phyloP scores from a whole-genome alignment of 805 yeast genomes.

The Hanseniaspora thailandica region DNA sequence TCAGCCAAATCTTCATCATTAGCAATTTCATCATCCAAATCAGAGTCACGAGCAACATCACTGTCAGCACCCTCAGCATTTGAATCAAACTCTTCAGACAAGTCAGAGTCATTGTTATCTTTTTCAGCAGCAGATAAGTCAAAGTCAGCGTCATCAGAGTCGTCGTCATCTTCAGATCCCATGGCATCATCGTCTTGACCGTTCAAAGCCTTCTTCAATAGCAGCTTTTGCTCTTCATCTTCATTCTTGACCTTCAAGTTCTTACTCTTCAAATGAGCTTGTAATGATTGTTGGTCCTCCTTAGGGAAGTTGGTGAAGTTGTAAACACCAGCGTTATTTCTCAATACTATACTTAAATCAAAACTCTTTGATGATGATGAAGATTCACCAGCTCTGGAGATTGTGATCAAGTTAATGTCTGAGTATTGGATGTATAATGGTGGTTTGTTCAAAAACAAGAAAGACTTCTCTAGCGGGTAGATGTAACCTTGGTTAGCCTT shows the following conservation, averaged over 20 bases:
- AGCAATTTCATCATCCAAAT: conserved; percentile 18
- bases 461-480: conserved; percentile 83
- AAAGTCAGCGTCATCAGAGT: conserved; percentile 79
- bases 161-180: conserved; percentile 50
- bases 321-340: conserved; percentile 56
- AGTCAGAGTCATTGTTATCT: conserved; percentile 48
- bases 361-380: conserved; percentile 74
- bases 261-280: conserved; percentile 64
- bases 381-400: conserved; percentile 80
- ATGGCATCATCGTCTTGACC: conserved; percentile 47
- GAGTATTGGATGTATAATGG: conserved; percentile 80
- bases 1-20: conserved; percentile 13
- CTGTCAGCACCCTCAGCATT: conserved; percentile 33
- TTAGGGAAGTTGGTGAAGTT: conserved; percentile 79
- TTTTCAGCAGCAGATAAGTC: conserved; percentile 38
- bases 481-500: conserved; percentile 92
- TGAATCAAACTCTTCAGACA: conserved; percentile 76
- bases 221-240: conserved; percentile 72
- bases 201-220: conserved; percentile 32
- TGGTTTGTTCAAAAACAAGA: conserved; percentile 86
- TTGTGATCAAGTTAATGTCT: conserved; percentile 63
- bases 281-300: conserved; percentile 76
- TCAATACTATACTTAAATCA: conserved; percentile 70
- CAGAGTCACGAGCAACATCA: conserved; percentile 25
- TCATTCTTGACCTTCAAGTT: conserved; percentile 76